Evolutionary conservation across 768 basidiomycete species (phyloP), one percentile per base, ranked within the genome.

Genomic region (Suillus plorans): DNA sequence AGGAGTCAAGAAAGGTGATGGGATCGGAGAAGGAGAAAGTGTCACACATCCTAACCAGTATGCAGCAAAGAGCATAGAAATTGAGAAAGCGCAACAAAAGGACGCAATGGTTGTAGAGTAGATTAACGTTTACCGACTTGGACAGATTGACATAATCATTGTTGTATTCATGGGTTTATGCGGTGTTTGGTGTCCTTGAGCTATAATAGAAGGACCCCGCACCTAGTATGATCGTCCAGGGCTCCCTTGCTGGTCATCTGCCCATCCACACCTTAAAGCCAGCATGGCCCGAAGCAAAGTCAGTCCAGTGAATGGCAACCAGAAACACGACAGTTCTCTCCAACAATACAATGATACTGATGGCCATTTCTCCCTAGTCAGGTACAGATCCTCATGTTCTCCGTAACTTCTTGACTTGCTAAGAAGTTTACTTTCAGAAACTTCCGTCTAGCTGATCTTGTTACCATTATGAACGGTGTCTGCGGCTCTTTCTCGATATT

Each of bases 391-490:
- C 41, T 60, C 34, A 31, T 18, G 44, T 56, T 41, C 42, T 56
- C 16, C 39, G 37, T 45, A n/a, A 50, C 34, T 39, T 57, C 64
- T 56, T 53, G 37, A 62, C 60, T 55, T 62, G 61, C 65, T 76
- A 67, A 61, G 67, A 60, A 67, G 65, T 62, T 45, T 47, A 53
- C 61, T 63, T 66, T 52, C 71, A 97, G 97, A 70, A 99, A 98
- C 78, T 99, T 99, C 75, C 93, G 96, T 61, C 86, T 99, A 34
- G 97, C 97, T 69, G 97, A 99, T 81, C 85, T 97, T 60, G 95
- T 99, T 71, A 99, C 97, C 42, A 95, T 99, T 68, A 95, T 96
- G 90, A 99, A 99, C 75, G 97, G 97, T 53, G 91, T 99, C 77
- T 99, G 97, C 79, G 97, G 97, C 64, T 92, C 92, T 20, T 90